phyloP scores from a whole-genome alignment of 1,284 basidiomycete genomes.

The Cryptococcus wingfieldii region DNA sequence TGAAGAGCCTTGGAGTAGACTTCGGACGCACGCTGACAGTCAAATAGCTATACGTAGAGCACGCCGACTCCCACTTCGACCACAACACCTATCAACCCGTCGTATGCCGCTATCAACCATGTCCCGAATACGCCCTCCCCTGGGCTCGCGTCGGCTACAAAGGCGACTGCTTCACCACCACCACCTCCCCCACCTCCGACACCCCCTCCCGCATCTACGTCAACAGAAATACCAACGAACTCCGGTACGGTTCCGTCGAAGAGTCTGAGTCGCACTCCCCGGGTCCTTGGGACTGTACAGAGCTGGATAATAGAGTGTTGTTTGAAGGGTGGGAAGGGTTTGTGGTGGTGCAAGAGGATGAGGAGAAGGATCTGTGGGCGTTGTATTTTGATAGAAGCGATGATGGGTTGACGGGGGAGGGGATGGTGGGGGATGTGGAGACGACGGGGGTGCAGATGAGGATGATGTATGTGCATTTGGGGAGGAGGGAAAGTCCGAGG shows the following conservation, averaged over 20 bases:
- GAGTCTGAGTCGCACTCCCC: conserved; percentile 3
- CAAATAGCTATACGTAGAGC: conserved; percentile 13
- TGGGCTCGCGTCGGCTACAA: conserved; percentile 15
- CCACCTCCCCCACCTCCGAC: conserved; percentile 6
- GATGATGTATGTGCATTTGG: conserved; percentile 2
- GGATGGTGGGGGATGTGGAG: conserved; percentile 1
- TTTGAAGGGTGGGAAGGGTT: conserved; percentile 15
- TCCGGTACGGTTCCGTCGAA: conserved; percentile 1
- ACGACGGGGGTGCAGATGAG: neutral
- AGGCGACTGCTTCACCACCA: conserved; percentile 16
- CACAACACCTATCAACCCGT: conserved; percentile 9
- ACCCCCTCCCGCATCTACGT: conserved; percentile 4
- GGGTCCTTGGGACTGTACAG: conserved; percentile 9
- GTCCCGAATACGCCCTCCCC: conserved; percentile 11
- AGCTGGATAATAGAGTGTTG: conserved; percentile 3
- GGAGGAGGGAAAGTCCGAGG: neutral
- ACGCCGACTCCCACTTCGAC: conserved; percentile 7
- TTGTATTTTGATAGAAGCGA: conserved; percentile 9
- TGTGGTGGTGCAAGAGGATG: conserved; percentile 11
- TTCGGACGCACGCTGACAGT: neutral
- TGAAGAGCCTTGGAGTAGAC: too few relatives aligned
- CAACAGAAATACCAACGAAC: conserved; percentile 4
- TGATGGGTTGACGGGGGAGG: conserved; percentile 11
- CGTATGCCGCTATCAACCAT: conserved; percentile 12
- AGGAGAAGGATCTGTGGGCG: conserved; percentile 6